Evolutionary conservation across 306 rosid species (phyloP).

Genomic region (Purshia tridentata): DNA sequence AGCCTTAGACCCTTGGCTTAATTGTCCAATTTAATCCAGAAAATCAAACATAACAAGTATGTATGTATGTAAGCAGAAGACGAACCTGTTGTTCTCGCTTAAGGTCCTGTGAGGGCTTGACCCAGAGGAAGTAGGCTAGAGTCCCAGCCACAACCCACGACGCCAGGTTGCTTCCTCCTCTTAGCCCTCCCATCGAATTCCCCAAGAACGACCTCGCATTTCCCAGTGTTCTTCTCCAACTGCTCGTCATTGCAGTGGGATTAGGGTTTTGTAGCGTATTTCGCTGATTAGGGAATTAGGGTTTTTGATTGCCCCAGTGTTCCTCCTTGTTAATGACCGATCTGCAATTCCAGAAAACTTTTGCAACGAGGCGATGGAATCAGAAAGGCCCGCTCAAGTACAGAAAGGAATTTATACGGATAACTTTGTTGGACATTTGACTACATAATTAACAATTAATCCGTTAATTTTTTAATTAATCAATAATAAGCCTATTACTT

Average conservation of each 20-base stretch:
- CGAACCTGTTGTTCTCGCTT: constrained; percentile 65
- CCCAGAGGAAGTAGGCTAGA: constrained; percentile 89
- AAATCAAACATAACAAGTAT: too few species aligned
- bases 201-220: constrained; percentile 67
- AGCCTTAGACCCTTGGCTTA: not conserved
- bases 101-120: constrained; percentile 89
- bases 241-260: constrained; percentile 41
- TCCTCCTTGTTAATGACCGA: not conserved
- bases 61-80: not conserved
- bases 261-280: not conserved
- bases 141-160: constrained; percentile 96
- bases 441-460: too few species aligned
- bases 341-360: not conserved
- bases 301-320: not conserved
- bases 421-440: too few species aligned
- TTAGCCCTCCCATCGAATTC: constrained; percentile 79
- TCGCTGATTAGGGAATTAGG: not conserved
- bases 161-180: constrained; percentile 79
- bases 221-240: constrained; percentile 77
- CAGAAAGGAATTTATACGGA: not conserved
- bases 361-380: constrained; percentile 33
- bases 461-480: too few species aligned
- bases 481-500: too few species aligned
- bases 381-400: not conserved
- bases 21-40: too few species aligned